These are phyloP conservation scores for Ceriops tagal DNA, from an alignment of 345 rosid species.

Conservation along the genomic window DNA sequence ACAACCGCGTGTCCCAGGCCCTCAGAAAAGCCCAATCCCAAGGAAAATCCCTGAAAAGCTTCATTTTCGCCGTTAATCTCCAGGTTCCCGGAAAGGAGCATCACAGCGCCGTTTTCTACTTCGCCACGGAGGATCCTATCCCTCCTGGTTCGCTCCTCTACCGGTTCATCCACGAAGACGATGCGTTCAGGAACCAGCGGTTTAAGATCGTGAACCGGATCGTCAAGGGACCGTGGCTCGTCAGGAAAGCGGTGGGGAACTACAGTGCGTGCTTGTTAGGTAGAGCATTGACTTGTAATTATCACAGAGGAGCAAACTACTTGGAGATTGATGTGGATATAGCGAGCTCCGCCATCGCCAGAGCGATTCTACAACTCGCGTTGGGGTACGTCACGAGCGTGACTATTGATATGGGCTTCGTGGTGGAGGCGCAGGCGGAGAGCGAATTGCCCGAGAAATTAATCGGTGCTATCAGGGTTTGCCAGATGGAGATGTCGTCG, in stretches of 20 bases:
- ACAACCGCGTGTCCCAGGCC: conserved; percentile 70
- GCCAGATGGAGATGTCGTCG: conserved; percentile 87
- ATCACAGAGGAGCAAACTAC: conserved; percentile 73
- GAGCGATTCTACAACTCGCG: conserved; percentile 67
- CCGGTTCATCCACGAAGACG: conserved; percentile 72
- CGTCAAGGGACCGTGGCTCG: conserved; percentile 92
- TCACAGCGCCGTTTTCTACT: conserved; percentile 84
- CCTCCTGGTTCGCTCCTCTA: conserved; percentile 57
- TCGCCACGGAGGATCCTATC: conserved; percentile 69
- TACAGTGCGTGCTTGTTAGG: conserved; percentile 86
- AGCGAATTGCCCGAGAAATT: conserved; percentile 82
- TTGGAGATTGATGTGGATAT: conserved; percentile 86
- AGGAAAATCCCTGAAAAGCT: conserved; percentile 60
- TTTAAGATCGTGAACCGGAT: conserved; percentile 88
- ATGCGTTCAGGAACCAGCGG: conserved; percentile 71
- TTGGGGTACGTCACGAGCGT: conserved; percentile 75
- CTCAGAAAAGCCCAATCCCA: conserved; percentile 53
- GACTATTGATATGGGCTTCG: conserved; percentile 81
- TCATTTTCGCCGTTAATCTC: conserved; percentile 76
- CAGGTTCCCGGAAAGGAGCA: conserved; percentile 88
- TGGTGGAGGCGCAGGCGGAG: conserved; percentile 74
- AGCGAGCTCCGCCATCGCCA: conserved; percentile 69
- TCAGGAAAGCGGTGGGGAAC: conserved; percentile 70
- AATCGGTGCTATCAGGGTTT: conserved; percentile 79
- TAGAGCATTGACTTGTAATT: conserved; percentile 70